These are phyloP conservation scores for Arthromyces matolae DNA, from an alignment of 768 basidiomycete genomes.

Conservation along the genomic window DNA sequence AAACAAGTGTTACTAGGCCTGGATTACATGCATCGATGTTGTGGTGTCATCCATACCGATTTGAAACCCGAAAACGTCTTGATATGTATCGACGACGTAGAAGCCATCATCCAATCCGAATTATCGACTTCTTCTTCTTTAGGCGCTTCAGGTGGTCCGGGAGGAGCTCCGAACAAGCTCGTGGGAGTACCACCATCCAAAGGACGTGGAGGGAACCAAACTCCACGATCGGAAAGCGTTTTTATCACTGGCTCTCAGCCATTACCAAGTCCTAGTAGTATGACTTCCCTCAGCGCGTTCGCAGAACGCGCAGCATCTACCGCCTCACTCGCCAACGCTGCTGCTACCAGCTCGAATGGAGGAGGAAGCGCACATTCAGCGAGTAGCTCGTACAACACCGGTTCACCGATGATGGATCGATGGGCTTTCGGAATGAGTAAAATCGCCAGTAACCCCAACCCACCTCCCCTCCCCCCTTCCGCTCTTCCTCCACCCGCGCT, in stretches of 20 bases:
- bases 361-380: no score
- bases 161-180: constrained; percentile 68
- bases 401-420: constrained; percentile 66
- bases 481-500: no score
- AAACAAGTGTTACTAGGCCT: constrained; percentile 94
- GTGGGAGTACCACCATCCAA: constrained; percentile 92
- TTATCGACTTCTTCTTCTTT: constrained; percentile 51
- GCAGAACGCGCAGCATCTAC: constrained; percentile 7
- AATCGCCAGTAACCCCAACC: no score
- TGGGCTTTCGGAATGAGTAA: constrained; percentile 92
- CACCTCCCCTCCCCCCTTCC: no score
- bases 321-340: not conserved
- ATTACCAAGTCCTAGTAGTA: constrained; percentile 77
- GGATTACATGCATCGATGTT: constrained; percentile 97
- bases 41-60: constrained; percentile 96
- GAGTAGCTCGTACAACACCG: constrained; percentile 42
- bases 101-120: constrained; percentile 85
- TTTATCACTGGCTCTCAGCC: constrained; percentile 94
- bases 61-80: constrained; percentile 98
- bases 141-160: no score
- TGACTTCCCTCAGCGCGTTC: constrained; percentile 17
- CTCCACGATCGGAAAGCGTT: constrained; percentile 72
- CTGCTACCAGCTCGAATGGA: not conserved
- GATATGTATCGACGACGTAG: constrained; percentile 95
- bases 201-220: constrained; percentile 94